Evolutionary conservation across 768 basidiomycete species (phyloP).

Genomic region (Dentipellis sp.): DNA sequence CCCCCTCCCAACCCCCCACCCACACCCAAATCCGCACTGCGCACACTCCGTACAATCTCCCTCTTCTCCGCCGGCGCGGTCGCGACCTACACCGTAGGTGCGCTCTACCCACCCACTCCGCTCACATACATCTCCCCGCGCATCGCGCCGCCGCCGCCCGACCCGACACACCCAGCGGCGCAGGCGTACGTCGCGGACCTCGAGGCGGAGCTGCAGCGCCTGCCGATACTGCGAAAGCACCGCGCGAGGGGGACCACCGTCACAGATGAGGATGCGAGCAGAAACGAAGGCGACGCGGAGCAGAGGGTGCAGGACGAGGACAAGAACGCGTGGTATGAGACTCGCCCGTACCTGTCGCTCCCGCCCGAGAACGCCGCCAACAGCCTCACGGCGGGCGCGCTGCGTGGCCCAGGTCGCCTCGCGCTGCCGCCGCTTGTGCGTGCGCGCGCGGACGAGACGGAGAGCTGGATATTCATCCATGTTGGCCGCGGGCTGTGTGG

Average conservation of each 20-base stretch:
- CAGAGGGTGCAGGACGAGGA: too few species aligned
- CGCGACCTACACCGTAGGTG: conserved; percentile 40
- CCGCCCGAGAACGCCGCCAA: conserved; percentile 74
- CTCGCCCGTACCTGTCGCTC: conserved; percentile 60
- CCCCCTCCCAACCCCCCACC: not conserved
- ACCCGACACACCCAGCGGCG: conserved; percentile 50
- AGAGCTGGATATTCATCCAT: conserved; percentile 65
- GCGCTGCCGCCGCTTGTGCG: conserved; percentile 75
- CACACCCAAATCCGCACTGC: not conserved
- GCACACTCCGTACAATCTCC: conserved; percentile 1
- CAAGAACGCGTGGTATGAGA: conserved; percentile 63
- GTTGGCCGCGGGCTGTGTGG: conserved; percentile 84
- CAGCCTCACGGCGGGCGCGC: conserved; percentile 72
- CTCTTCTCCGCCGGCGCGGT: conserved; percentile 7
- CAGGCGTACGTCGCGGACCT: conserved; percentile 46
- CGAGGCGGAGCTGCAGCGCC: conserved; percentile 57
- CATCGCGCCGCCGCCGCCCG: conserved; percentile 61
- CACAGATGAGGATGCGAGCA: not conserved
- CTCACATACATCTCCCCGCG: conserved; percentile 68
- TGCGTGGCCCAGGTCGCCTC: conserved; percentile 83
- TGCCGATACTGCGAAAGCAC: conserved; percentile 48
- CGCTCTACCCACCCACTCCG: conserved; percentile 61
- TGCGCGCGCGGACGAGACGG: conserved; percentile 63
- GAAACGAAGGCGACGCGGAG: too few species aligned
- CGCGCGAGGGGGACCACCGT: conserved; percentile 20